phyloP scores from a whole-genome alignment of 2,329 filamentous ascomycete species.

The Trichoderma sp. region DNA sequence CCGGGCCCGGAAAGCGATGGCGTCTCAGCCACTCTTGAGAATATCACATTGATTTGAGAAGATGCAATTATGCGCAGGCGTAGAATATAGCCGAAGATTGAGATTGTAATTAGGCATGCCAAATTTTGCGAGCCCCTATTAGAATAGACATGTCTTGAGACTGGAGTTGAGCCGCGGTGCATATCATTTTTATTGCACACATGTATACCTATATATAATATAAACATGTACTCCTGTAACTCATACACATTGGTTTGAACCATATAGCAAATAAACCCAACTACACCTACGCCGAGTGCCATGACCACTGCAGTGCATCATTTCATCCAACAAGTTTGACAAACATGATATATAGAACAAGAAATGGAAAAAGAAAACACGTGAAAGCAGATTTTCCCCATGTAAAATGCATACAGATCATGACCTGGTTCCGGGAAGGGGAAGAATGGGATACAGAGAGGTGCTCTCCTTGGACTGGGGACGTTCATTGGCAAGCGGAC shows the following conservation, averaged over 20 bases:
- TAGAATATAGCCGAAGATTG: no score
- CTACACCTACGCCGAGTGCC: slow-evolving; percentile 16
- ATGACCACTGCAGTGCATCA: slow-evolving; percentile 13
- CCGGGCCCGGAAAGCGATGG: no score
- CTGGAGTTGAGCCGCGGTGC: background rate
- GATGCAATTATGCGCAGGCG: no score
- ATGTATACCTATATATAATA: no score
- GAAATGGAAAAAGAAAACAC: background rate
- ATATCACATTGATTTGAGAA: no score
- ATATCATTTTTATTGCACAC: background rate
- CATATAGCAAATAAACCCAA: background rate
- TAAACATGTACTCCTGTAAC: background rate
- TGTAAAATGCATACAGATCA: background rate
- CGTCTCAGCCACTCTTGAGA: no score
- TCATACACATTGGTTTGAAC: slow-evolving; percentile 15
- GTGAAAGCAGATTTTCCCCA: background rate
- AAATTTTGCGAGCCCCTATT: no score
- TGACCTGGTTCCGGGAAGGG: slow-evolving; percentile 38
- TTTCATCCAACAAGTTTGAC: background rate
- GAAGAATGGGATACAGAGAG: slow-evolving; percentile 45
- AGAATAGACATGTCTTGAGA: background rate
- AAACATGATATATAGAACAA: background rate
- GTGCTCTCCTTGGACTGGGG: slow-evolving; percentile 36
- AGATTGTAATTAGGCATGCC: no score
- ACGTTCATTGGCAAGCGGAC: slow-evolving; percentile 31